Conservation (phyloP, 2,329 filamentous ascomycete genomes). For the Trichoderma brevicompactum region DNA sequence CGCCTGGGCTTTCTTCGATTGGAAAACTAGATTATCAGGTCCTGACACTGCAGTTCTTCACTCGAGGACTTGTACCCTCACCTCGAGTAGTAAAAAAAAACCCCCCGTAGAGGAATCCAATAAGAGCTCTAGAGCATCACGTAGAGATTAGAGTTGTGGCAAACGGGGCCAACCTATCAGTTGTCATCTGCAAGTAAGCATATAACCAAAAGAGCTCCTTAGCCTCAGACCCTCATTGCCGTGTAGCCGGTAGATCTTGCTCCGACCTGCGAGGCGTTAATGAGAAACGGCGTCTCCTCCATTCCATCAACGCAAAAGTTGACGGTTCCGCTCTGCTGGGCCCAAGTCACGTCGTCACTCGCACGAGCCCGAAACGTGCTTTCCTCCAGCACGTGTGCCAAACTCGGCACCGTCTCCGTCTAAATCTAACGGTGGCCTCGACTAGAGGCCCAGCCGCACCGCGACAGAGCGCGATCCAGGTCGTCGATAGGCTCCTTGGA, state of each 20-base stretch:
- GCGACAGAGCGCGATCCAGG: slow-evolving; percentile 5
- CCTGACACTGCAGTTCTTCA: slow-evolving; percentile 1
- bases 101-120: not conserved
- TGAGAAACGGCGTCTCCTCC: not conserved
- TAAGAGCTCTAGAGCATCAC: not conserved
- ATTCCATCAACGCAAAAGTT: too few relatives aligned
- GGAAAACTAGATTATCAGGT: not conserved
- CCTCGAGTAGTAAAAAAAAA: not conserved
- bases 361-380: not conserved
- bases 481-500: slow-evolving; percentile 11
- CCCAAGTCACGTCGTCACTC: not conserved
- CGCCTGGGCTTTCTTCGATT: not conserved
- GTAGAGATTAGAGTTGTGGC: not conserved
- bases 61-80: not conserved
- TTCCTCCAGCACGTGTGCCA: slow-evolving; percentile 5
- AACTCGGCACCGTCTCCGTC: not conserved
- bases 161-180: not conserved
- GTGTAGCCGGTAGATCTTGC: slow-evolving; percentile 8
- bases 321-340: not conserved
- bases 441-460: not conserved
- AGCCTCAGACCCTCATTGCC: not conserved
- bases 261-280: not conserved
- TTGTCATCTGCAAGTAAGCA: slow-evolving; percentile 10
- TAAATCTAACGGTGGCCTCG: not conserved
- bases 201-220: not conserved